These are phyloP conservation scores for Globisporangium parvum DNA, from an alignment of 352 stramenopile species.

Conservation along the genomic window DNA sequence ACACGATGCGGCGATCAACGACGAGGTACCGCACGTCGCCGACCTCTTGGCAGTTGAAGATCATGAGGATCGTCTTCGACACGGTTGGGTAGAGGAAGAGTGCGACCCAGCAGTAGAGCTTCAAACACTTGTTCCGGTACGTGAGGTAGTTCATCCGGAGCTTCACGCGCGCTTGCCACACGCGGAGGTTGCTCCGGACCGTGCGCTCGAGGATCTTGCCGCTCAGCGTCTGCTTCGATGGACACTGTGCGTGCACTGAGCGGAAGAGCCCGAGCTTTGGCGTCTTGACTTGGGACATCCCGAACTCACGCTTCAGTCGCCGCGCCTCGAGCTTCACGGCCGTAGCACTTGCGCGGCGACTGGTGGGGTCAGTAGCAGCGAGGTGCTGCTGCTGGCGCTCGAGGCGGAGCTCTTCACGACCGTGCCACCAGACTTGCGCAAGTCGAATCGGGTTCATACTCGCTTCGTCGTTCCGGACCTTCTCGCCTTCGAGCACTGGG, in stretches of 20 bases:
- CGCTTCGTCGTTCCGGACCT: conserved; percentile 42
- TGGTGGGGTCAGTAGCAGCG: conserved; percentile 6
- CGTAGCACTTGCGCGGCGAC: not conserved
- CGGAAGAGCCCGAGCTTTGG: conserved; percentile 60
- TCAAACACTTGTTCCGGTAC: conserved; percentile 76
- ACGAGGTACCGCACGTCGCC: conserved; percentile 55
- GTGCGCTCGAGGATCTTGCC: conserved; percentile 54
- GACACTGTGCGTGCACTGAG: conserved; percentile 45
- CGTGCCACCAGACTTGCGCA: conserved; percentile 37
- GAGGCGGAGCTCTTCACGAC: conserved; percentile 2
- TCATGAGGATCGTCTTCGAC: conserved; percentile 69
- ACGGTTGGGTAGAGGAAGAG: conserved; percentile 72
- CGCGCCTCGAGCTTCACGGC: conserved; percentile 24
- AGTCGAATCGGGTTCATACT: conserved; percentile 48
- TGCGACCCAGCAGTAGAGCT: conserved; percentile 73
- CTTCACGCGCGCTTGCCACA: conserved; percentile 74
- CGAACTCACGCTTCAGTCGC: conserved; percentile 52
- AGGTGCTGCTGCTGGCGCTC: not conserved
- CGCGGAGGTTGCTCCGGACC: conserved; percentile 61
- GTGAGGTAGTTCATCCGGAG: conserved; percentile 81
- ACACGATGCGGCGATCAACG: conserved; percentile 56
- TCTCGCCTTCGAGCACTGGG: conserved; percentile 51
- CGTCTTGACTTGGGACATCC: conserved; percentile 70
- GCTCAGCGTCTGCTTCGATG: conserved; percentile 34
- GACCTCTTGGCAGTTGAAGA: conserved; percentile 81